phyloP scores from a whole-genome alignment of 1,139 yeast species.

The Candida sojae region DNA sequence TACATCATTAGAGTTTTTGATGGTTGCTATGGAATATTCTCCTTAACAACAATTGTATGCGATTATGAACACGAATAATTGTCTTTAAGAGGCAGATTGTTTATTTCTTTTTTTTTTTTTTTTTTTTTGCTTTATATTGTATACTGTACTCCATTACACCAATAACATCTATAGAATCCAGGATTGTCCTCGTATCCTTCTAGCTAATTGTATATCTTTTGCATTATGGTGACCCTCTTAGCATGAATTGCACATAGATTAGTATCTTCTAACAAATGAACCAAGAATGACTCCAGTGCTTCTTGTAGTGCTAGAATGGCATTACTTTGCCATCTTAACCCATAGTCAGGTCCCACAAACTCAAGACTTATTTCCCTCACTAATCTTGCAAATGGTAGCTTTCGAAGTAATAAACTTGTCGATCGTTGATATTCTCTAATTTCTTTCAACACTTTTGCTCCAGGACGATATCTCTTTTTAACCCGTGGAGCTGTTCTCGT shows the following conservation, averaged over 20 bases:
- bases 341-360: conserved; percentile 58
- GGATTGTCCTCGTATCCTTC: conserved; percentile 72
- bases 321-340: conserved; percentile 84
- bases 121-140: too few species aligned
- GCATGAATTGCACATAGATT: conserved; percentile 92
- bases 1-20: too few species aligned
- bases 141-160: too few species aligned
- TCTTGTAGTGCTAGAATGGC: conserved; percentile 91
- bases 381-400: conserved; percentile 89
- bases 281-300: conserved; percentile 87
- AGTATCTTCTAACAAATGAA: conserved; percentile 86
- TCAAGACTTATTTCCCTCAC: conserved; percentile 80
- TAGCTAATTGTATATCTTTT: conserved; percentile 89
- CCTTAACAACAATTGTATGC: too few species aligned
- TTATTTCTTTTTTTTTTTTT: too few species aligned
- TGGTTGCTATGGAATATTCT: too few species aligned
- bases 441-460: conserved; percentile 74
- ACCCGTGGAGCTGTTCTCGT: conserved; percentile 20
- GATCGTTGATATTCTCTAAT: conserved; percentile 76
- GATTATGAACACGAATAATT: too few species aligned
- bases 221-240: conserved; percentile 91
- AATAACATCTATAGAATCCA: neutral
- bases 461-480: conserved; percentile 66
- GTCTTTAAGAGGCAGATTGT: too few species aligned
- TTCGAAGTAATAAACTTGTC: conserved; percentile 75